Evolutionary conservation across 2,329 filamentous ascomycete genomes (phyloP).

Genomic region (Fusarium avenaceum): DNA sequence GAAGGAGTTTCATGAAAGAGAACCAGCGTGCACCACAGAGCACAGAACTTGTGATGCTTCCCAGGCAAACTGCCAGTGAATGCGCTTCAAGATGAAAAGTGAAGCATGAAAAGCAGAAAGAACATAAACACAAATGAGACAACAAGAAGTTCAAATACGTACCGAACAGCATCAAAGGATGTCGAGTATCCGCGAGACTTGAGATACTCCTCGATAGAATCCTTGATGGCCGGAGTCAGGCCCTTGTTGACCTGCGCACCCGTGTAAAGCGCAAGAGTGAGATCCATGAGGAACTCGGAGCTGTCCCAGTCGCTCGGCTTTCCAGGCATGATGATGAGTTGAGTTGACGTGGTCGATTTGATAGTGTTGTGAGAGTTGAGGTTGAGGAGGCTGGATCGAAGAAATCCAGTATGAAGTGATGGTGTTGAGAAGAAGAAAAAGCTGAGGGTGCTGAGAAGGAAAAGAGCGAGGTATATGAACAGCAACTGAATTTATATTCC

Average conservation of each 20-base stretch:
- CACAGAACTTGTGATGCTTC: too few species aligned
- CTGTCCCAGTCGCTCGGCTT: constrained; percentile 51
- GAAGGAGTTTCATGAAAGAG: background rate
- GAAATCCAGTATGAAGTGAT: background rate
- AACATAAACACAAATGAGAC: background rate
- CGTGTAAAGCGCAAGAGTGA: constrained; percentile 53
- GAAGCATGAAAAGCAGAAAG: constrained; percentile 3
- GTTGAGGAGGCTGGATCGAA: constrained; percentile 3
- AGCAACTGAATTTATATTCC: constrained; percentile 4
- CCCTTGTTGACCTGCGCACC: constrained; percentile 46
- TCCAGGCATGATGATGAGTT: constrained; percentile 38
- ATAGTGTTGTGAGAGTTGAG: background rate
- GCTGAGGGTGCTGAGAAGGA: background rate
- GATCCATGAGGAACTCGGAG: constrained; percentile 52
- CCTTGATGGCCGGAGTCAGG: constrained; percentile 50
- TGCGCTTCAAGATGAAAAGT: background rate
- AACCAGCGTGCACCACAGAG: background rate
- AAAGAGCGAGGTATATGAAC: background rate
- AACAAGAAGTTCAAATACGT: constrained; percentile 39
- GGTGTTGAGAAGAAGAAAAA: background rate
- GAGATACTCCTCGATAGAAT: constrained; percentile 53
- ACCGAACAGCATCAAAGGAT: constrained; percentile 64
- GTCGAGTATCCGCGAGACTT: constrained; percentile 52
- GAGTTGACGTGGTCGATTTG: background rate
- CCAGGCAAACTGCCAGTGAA: background rate